A percentile compares a stretch with the other conserved stretches of the same genome.
Evolutionary conservation across 2,329 filamentous ascomycete genomes (phyloP).

Genomic region (Fusarium incarnatum): DNA sequence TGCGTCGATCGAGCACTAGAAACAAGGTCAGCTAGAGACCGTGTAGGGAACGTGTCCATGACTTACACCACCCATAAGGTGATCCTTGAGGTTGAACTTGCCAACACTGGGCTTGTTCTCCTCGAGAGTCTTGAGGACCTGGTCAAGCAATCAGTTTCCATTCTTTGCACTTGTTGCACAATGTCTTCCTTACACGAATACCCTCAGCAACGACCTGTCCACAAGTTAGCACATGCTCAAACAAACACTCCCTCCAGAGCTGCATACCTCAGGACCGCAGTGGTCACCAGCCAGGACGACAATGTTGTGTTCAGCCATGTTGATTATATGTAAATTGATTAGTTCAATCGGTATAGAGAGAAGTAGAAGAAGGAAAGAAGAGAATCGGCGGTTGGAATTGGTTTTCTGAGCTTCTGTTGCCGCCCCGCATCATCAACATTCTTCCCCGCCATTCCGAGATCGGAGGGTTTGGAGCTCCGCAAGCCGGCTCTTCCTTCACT

Average conservation of each 20-base stretch:
- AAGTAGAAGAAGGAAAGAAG: constrained; percentile 9
- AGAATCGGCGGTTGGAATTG: constrained; percentile 10
- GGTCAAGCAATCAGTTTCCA: constrained; percentile 6
- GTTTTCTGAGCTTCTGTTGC: constrained; percentile 30
- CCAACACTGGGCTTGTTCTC: constrained; percentile 73
- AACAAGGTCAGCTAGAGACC: neutral
- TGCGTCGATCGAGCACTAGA: constrained; percentile 87
- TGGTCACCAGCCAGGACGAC: constrained; percentile 88
- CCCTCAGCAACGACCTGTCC: constrained; percentile 80
- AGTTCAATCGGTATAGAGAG: neutral
- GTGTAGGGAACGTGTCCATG: constrained; percentile 5
- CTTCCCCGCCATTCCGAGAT: constrained; percentile 53
- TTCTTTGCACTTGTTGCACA: neutral
- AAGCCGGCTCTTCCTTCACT: constrained; percentile 34
- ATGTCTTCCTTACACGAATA: constrained; percentile 73
- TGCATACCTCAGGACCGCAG: constrained; percentile 82
- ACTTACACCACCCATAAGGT: constrained; percentile 90
- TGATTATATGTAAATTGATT: neutral
- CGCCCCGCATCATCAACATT: constrained; percentile 44
- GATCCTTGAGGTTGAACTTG: constrained; percentile 90
- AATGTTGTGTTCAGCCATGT: constrained; percentile 79
- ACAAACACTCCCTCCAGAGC: neutral
- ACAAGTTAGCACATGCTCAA: constrained; percentile 32
- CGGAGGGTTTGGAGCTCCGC: constrained; percentile 46
- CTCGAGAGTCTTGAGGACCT: constrained; percentile 86